Conservation (phyloP, 1,284 basidiomycete genomes). For the Cryptococcus jaspeensis region DNA sequence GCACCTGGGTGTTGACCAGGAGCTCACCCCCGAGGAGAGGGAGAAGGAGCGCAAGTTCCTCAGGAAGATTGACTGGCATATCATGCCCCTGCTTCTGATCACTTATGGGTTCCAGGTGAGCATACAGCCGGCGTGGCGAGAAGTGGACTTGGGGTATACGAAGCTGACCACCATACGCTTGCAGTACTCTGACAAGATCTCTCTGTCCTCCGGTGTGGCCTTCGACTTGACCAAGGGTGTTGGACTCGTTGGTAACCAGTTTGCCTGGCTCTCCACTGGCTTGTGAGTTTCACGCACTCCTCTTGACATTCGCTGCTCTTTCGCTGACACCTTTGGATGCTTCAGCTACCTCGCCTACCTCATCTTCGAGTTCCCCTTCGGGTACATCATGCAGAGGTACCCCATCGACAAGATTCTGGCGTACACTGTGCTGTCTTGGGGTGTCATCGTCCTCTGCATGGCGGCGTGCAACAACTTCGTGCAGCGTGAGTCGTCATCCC, state of each 20-base stretch:
- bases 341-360: slow-evolving; percentile 18
- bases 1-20: slow-evolving; percentile 9
- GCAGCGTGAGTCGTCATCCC: slow-evolving; percentile 6
- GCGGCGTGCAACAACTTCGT: slow-evolving; percentile 21
- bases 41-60: slow-evolving; percentile 5
- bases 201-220: no score
- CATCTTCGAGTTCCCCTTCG: slow-evolving; percentile 20
- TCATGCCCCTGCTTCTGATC: slow-evolving; percentile 8
- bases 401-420: slow-evolving; percentile 19
- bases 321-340: background rate
- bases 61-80: slow-evolving; percentile 6
- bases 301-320: background rate
- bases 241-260: no score
- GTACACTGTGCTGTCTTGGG: slow-evolving; percentile 10
- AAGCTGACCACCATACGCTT: background rate
- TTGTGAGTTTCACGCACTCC: slow-evolving; percentile 9
- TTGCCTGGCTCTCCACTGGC: slow-evolving; percentile 22
- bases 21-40: slow-evolving; percentile 5
- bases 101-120: slow-evolving; percentile 21
- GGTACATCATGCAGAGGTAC: slow-evolving; percentile 17
- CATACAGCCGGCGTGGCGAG: background rate
- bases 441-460: slow-evolving; percentile 12
- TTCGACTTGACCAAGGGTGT: no score
- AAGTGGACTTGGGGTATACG: background rate
- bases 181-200: slow-evolving; percentile 21